Base-by-base conservation (phyloP, 23 red algal genomes). In the Gracilaria gracilis region DNA sequence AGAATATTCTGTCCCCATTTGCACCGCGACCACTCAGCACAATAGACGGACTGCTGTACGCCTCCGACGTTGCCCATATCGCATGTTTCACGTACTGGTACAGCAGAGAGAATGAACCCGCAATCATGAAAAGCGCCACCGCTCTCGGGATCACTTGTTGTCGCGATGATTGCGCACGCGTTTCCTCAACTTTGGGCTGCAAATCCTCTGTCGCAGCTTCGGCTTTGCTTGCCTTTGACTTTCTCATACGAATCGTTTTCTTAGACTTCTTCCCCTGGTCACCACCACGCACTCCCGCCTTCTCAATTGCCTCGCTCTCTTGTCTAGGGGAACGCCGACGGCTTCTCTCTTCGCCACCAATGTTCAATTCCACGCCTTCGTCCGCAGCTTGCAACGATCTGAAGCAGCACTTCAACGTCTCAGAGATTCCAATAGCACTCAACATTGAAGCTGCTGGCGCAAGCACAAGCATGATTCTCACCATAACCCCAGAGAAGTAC, bases 401-500 rank as follows among this genome's bases (percentile, higher is more conserved):
- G 54, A 93, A 85, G 57, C 79, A 94, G 23, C 86, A 91, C 13
- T 82, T 80, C 76, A 98, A 54, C 29, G 84, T 84, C 27, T 85
- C 71, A 46, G 93, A 92, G 17, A 95, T 82, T 24, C 91, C 97
- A 44, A 99, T 93, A 29, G 91, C 94, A 65, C 94, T 91, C 81
- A 99, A 51, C 81, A 95, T 83, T 15, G 90, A 86, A 27, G 97
- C 93, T 6, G 94, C 97, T 28, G 97, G 97, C n/a, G 97, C 97
- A 4, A 99, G 84, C 58, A 99, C 97, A 44, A 99, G 74, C 94
- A 99, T 99, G 31, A 99, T 88, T 36, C 97, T 88, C n/a, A 96
- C 88, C 97, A 99, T 99, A 17, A 99, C 91, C 29, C 97, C 97
- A 57, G 97, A 96, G 83, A 99, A 99, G 66, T 99, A 99, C 64